Evolutionary conservation across 192 early-diverging fungal species (phyloP), one percentile per base, ranked within the genome.

Genomic region (Dissophora ornata): DNA sequence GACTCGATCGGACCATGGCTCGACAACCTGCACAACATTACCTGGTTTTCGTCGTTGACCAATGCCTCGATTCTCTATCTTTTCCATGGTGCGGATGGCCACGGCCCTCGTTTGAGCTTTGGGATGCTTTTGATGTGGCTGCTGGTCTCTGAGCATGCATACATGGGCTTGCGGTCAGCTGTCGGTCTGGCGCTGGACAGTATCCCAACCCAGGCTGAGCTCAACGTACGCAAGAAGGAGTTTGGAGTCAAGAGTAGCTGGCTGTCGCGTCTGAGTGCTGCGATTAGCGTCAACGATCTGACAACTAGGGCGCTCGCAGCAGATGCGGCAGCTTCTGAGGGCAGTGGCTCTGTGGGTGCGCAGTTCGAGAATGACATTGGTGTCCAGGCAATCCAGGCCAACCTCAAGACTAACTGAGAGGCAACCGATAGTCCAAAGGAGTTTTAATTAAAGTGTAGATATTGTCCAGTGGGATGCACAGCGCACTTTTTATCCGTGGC

Each of bases 1-100:
- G 91, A 93, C 60, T 84, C 88, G 38, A 92, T 94, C 58, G 90
- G 90, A 18, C 92, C 94, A 22, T 95, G 94, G 94, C 51, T 91
- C 19, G 78, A 83, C 36, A 90, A 85, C 33, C 70, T 94, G 29
- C 45, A 80, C 30, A 54, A 71, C 28, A 50, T 88, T 4, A 67
- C 81, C 6, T 88, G 85, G 85, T 69, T 88, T 25, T 85, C 87
- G 22, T 85, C 87, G n/a, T 71, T 88, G 51, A 88, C 87, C 12
- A 86, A 82, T 36, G 79, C 85, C 19, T 88, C 87, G 1, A 80
- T 86, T 48, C 61, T 82, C 4, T 86, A 88, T 42, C 46, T 88
- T 1, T 88, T 85, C 71, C 79, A 83, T 53, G 73, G 73, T 3
- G 40, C 73, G 5, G 66, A 57, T 15, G 49, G 29, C 11, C 44